phyloP scores from a whole-genome alignment of 139 green algal genomes.

The Mesotaenium endlicherianum region DNA sequence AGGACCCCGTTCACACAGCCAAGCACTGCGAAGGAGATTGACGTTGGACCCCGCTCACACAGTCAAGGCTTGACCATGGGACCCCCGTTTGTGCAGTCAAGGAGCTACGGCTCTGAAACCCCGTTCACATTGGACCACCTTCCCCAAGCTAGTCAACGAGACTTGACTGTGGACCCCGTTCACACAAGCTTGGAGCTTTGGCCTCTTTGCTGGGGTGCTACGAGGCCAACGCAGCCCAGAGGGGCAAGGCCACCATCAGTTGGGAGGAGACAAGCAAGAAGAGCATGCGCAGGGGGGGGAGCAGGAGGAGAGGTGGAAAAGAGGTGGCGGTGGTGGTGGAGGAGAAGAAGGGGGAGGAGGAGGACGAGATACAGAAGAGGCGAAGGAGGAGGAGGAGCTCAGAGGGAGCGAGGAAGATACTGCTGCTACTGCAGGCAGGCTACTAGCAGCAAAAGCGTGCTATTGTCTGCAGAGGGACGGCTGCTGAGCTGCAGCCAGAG shows the following conservation, averaged over 20 bases:
- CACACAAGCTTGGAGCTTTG: not conserved
- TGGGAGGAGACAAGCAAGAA: not conserved
- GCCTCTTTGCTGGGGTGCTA: not conserved
- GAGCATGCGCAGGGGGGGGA: not conserved
- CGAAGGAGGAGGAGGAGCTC: constrained; percentile 26
- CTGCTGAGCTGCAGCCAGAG: not conserved
- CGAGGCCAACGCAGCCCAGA: not conserved
- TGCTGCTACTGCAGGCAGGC: not conserved
- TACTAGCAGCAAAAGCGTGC: not conserved
- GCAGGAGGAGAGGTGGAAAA: not conserved
- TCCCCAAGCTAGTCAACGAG: not conserved
- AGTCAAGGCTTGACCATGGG: not conserved
- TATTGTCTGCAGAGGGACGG: not conserved
- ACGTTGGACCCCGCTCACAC: not conserved
- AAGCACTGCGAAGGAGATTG: not conserved
- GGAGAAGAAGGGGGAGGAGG: not conserved
- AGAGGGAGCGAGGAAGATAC: not conserved
- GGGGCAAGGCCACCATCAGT: not conserved
- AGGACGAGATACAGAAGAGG: not conserved
- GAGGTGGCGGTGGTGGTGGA: not conserved
- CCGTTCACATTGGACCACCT: not conserved
- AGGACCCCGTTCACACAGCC: not conserved
- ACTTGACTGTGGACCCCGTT: not conserved
- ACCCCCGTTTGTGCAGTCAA: not conserved
- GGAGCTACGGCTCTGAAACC: not conserved